Percentiles rank a stretch among this genome's conserved stretches.
Evolutionary conservation across 1,284 basidiomycete species (phyloP).

Genomic region (Naganishia albida): DNA sequence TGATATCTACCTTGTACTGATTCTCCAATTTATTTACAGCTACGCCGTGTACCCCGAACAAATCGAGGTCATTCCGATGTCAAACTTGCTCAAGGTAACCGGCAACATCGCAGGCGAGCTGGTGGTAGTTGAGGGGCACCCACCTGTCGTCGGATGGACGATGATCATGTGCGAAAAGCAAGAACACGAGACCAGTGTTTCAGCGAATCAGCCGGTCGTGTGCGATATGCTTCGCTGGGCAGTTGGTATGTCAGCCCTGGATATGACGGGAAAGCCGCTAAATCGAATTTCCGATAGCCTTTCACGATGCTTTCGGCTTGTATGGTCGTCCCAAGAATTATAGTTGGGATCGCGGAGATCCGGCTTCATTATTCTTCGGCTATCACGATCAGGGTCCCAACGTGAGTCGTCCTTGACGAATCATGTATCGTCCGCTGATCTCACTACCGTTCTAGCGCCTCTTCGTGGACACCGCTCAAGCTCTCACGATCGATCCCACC

Average conservation of each 20-base stretch:
- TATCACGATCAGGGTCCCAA: conserved; percentile 48
- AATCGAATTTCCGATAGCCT: conserved; percentile 52
- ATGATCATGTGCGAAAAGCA: conserved; percentile 81
- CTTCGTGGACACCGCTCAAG: conserved; percentile 30
- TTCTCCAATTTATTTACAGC: conserved; percentile 26
- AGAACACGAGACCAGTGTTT: conserved; percentile 47
- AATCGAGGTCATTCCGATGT: conserved; percentile 83
- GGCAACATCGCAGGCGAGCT: conserved; percentile 77
- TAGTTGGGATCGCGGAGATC: conserved; percentile 82
- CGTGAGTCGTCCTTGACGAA: conserved; percentile 36
- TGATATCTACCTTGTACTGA: too few species aligned
- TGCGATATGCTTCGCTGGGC: conserved; percentile 94
- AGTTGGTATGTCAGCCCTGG: conserved; percentile 62
- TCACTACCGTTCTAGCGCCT: conserved; percentile 10
- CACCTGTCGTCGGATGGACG: conserved; percentile 72
- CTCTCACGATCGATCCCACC: conserved; percentile 23
- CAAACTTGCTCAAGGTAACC: conserved; percentile 85
- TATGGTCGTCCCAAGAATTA: conserved; percentile 79
- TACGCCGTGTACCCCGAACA: conserved; percentile 92
- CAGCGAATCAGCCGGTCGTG: conserved; percentile 42
- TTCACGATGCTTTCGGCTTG: conserved; percentile 82
- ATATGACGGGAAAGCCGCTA: conserved; percentile 28
- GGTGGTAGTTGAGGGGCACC: conserved; percentile 55
- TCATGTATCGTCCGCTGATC: not conserved
- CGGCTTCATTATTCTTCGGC: conserved; percentile 53